Percentiles rank a stretch among this genome's conserved stretches.
Conservation (phyloP, 225 moss, liverwort and hornwort species). For the Lunularia cruciata region DNA sequence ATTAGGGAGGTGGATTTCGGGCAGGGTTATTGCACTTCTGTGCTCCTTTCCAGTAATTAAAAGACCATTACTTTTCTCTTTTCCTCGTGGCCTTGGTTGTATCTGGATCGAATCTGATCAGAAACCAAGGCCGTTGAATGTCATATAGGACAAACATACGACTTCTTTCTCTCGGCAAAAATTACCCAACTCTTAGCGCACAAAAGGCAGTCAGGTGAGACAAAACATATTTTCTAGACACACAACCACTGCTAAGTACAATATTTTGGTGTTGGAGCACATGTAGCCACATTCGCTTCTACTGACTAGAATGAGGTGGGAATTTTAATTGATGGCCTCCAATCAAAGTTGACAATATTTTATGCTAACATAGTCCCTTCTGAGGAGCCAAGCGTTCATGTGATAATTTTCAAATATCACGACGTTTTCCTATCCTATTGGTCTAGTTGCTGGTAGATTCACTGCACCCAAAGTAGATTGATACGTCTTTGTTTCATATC, state of each 20-base stretch:
- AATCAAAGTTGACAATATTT: too few species aligned
- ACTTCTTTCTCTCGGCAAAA: not conserved
- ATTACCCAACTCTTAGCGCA: not conserved
- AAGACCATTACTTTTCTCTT: not conserved
- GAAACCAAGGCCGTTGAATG: not conserved
- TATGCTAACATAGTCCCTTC: not conserved
- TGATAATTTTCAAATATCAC: not conserved
- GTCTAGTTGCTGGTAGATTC: not conserved
- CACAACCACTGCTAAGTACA: too few species aligned
- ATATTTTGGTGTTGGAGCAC: too few species aligned
- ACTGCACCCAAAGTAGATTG: not conserved
- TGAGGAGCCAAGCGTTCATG: not conserved
- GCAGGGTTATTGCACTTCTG: not conserved
- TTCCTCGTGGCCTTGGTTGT: not conserved
- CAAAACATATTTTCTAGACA: too few species aligned
- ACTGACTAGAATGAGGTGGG: too few species aligned
- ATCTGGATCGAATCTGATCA: not conserved
- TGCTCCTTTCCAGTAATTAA: too few species aligned
- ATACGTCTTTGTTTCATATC: not conserved
- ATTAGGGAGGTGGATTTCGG: not conserved
- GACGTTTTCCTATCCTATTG: too few species aligned
- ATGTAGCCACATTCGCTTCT: too few species aligned
- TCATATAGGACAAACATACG: constrained; percentile 1
- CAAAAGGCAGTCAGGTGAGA: too few species aligned
- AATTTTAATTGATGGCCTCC: too few species aligned